phyloP scores from a whole-genome alignment of 768 basidiomycete genomes.

The Pleurotus salmoneostramineus region DNA sequence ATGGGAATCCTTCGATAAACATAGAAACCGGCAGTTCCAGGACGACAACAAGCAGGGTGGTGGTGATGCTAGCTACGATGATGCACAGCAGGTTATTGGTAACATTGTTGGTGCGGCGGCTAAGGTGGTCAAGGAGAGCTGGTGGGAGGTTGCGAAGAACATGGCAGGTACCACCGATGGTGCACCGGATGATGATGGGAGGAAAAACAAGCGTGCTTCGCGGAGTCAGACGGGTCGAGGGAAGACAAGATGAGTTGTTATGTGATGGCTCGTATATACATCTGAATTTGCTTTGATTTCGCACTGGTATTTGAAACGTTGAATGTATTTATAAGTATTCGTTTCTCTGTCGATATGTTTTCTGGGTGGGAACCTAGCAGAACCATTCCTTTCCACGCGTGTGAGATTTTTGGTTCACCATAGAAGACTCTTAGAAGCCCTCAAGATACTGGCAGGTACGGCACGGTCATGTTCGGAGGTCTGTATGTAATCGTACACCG shows the following conservation, averaged over 20 bases:
- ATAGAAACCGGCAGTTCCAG: constrained; percentile 56
- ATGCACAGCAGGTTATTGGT: constrained; percentile 43
- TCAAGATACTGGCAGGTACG: background rate
- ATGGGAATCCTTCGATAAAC: constrained; percentile 66
- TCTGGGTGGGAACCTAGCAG: background rate
- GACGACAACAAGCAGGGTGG: constrained; percentile 10
- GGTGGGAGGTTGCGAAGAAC: constrained; percentile 27
- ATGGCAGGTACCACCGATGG: constrained; percentile 12
- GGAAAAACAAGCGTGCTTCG: background rate
- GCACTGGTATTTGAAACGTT: background rate
- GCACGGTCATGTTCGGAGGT: background rate
- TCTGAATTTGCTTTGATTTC: background rate
- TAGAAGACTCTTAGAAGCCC: background rate
- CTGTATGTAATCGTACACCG: background rate
- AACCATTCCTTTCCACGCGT: too few relatives aligned
- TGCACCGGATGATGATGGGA: background rate
- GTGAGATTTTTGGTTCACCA: background rate
- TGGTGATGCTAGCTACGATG: constrained; percentile 18
- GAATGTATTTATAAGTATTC: background rate
- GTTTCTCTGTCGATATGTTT: background rate
- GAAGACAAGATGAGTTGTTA: background rate
- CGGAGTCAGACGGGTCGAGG: constrained; percentile 1
- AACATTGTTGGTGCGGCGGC: constrained; percentile 32
- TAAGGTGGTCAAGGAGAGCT: constrained; percentile 21
- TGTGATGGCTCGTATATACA: background rate